A percentile compares a stretch with the other conserved stretches of the same genome.
Evolutionary conservation across 768 basidiomycete species (phyloP).

Genomic region (Lactarius akahatsu): DNA sequence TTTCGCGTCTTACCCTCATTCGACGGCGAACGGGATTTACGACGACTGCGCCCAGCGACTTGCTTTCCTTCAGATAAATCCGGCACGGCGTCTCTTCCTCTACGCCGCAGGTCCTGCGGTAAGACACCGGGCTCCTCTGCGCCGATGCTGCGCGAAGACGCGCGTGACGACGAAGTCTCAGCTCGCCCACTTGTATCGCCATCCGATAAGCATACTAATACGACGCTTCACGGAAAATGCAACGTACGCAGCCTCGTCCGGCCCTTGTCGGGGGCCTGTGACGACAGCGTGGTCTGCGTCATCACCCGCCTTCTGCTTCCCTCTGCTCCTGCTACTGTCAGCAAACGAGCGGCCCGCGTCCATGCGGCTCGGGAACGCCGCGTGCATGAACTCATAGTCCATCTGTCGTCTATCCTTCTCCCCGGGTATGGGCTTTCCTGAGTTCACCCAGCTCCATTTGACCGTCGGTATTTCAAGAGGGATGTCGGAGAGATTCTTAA

Average conservation of each 20-base stretch:
- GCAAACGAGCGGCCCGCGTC: conserved; percentile 22
- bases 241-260: conserved; percentile 7
- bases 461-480: conserved; percentile 38
- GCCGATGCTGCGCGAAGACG: neutral
- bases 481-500: conserved; percentile 54
- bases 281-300: neutral
- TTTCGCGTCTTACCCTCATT: neutral
- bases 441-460: conserved; percentile 26
- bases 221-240: neutral
- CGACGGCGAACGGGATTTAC: neutral
- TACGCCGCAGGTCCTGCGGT: neutral
- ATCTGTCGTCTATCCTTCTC: conserved; percentile 21
- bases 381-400: conserved; percentile 28
- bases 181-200: conserved; percentile 4
- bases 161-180: conserved; percentile 12
- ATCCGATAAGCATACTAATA: neutral
- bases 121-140: conserved; percentile 5
- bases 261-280: neutral
- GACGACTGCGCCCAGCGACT: conserved; percentile 3
- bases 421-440: conserved; percentile 13
- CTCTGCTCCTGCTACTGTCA: conserved; percentile 3
- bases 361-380: conserved; percentile 26
- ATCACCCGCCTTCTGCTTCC: conserved; percentile 18
- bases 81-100: neutral
- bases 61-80: neutral